These are phyloP conservation scores for Paecilomyces formosus DNA, from an alignment of 2,329 filamentous ascomycete genomes.

Conservation along the genomic window DNA sequence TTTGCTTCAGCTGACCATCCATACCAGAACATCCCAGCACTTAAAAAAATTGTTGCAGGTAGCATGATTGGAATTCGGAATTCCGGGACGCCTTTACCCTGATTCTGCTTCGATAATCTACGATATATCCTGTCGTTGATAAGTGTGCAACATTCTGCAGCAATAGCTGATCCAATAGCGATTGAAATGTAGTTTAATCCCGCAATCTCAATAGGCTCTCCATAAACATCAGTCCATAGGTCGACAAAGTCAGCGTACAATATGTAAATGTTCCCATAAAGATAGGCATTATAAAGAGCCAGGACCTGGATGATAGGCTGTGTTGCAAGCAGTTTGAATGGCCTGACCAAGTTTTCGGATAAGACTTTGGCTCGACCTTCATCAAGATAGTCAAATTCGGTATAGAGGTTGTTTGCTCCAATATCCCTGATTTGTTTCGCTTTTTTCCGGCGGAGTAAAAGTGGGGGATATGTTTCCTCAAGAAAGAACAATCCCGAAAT, in stretches of 20 bases:
- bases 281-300: constrained; percentile 46
- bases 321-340: constrained; percentile 45
- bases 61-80: constrained; percentile 48
- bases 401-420: too few relatives aligned
- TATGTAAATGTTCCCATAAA: constrained; percentile 55
- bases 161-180: constrained; percentile 52
- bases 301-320: constrained; percentile 53
- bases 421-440: too few relatives aligned
- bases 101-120: constrained; percentile 15
- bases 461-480: too few relatives aligned
- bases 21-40: constrained; percentile 40
- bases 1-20: constrained; percentile 40
- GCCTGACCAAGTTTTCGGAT: too few relatives aligned
- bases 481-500: too few relatives aligned
- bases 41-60: constrained; percentile 31
- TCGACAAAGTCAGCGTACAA: constrained; percentile 53
- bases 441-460: too few relatives aligned
- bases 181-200: constrained; percentile 55
- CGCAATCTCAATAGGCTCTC: constrained; percentile 44
- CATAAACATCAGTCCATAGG: constrained; percentile 48
- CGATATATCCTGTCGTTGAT: constrained; percentile 37
- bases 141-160: constrained; percentile 38
- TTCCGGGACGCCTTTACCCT: constrained; percentile 37
- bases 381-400: too few relatives aligned
- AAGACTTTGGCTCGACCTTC: too few relatives aligned